These are phyloP conservation scores for Lactuca saligna DNA, from an alignment of 129 eudicot genomes.

Conservation along the genomic window DNA sequence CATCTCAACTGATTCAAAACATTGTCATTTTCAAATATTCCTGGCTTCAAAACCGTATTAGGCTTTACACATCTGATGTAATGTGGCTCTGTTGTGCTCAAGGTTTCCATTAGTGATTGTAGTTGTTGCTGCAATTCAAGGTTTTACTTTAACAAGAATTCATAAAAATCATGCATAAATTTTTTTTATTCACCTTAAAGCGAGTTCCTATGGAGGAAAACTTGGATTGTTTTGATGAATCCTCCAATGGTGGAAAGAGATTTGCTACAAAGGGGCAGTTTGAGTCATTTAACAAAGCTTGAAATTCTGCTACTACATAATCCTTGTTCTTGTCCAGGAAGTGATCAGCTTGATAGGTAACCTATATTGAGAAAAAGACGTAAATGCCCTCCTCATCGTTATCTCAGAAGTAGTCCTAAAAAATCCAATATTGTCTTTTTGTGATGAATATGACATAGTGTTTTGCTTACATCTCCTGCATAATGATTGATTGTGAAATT, in stretches of 20 bases:
- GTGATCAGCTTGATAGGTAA: slow-evolving; percentile 94
- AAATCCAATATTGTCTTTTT: no score
- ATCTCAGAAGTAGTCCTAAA: no score
- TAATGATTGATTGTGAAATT: slow-evolving; percentile 92
- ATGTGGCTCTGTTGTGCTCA: slow-evolving; percentile 99
- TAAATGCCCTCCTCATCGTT: not conserved
- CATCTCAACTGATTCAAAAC: slow-evolving; percentile 92
- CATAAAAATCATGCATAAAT: not conserved
- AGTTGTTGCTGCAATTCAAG: slow-evolving; percentile 79
- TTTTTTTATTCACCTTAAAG: slow-evolving; percentile 61
- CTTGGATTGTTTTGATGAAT: slow-evolving; percentile 89
- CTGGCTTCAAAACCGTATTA: slow-evolving; percentile 87
- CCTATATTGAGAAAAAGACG: slow-evolving; percentile 45
- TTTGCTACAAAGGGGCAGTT: slow-evolving; percentile 75
- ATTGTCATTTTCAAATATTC: slow-evolving; percentile 91
- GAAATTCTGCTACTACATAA: slow-evolving; percentile 95
- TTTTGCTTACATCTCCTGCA: slow-evolving; percentile 87
- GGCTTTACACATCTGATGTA: slow-evolving; percentile 99
- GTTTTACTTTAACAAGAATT: not conserved
- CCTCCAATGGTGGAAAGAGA: slow-evolving; percentile 86
- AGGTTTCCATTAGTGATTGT: slow-evolving; percentile 94
- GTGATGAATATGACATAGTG: not conserved
- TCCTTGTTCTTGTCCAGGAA: slow-evolving; percentile 98
- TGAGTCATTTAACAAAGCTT: slow-evolving; percentile 79
- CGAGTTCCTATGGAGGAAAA: slow-evolving; percentile 98